These are phyloP conservation scores for Chamaenerion angustifolium DNA, from an alignment of 345 rosid genomes.

Conservation along the genomic window DNA sequence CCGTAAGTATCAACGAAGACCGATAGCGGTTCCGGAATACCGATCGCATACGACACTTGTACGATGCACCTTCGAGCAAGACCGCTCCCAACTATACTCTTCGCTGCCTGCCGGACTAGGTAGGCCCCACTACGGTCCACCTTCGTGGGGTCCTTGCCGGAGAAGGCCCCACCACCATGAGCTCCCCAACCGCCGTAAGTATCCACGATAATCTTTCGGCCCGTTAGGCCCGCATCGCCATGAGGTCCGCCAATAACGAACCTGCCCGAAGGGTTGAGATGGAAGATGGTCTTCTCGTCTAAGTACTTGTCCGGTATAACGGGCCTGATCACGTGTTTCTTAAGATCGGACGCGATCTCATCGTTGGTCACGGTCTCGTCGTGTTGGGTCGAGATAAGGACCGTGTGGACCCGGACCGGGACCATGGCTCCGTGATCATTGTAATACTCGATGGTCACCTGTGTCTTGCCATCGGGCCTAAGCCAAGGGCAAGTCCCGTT, in stretches of 20 bases:
- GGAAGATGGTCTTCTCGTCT: constrained; percentile 7
- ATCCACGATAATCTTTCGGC: constrained; percentile 1
- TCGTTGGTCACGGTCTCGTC: constrained; percentile 10
- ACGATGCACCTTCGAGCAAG: constrained; percentile 4
- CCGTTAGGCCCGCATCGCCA: constrained; percentile 5
- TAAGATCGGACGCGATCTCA: not conserved
- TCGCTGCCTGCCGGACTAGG: too few species aligned
- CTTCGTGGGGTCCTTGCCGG: too few species aligned
- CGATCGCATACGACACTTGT: constrained; percentile 6
- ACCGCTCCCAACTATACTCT: constrained; percentile 1
- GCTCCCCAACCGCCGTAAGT: too few species aligned
- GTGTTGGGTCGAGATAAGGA: constrained; percentile 8
- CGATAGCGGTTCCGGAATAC: constrained; percentile 1
- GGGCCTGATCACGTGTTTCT: too few species aligned
- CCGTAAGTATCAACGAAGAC: constrained; percentile 3
- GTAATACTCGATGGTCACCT: constrained; percentile 7
- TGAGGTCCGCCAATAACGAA: constrained; percentile 6
- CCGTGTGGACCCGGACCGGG: constrained; percentile 6
- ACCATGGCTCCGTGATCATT: constrained; percentile 7
- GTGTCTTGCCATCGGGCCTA: constrained; percentile 9
- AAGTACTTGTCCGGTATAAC: constrained; percentile 3
- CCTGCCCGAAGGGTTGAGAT: constrained; percentile 4
- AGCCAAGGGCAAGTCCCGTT: constrained; percentile 6
- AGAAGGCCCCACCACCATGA: too few species aligned
- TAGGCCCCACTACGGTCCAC: too few species aligned